Percentiles rank a stretch among this genome's conserved stretches.
These are phyloP conservation scores for Diaporthe sp. DNA, from an alignment of 2,329 filamentous ascomycete genomes.

Conservation along the genomic window DNA sequence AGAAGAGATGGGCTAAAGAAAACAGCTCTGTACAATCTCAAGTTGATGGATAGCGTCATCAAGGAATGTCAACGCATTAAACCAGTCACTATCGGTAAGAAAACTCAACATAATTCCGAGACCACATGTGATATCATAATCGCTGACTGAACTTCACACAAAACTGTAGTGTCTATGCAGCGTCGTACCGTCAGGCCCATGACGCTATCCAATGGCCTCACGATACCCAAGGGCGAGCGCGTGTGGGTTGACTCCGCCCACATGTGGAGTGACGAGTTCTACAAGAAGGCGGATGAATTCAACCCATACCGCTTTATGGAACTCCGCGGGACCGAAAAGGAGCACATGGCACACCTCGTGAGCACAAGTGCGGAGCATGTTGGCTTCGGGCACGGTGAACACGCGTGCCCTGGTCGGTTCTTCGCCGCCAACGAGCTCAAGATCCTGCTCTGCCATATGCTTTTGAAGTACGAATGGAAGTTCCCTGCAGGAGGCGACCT, in stretches of 20 bases:
- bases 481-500: slow-evolving; percentile 36
- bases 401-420: slow-evolving; percentile 58
- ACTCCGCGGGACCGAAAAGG: slow-evolving; percentile 44
- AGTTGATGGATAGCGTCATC: slow-evolving; percentile 56
- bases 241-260: slow-evolving; percentile 39
- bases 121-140: background rate
- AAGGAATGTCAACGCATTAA: slow-evolving; percentile 53
- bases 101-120: background rate
- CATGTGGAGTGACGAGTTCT: slow-evolving; percentile 40
- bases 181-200: slow-evolving; percentile 33
- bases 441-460: slow-evolving; percentile 46
- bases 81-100: slow-evolving; percentile 9
- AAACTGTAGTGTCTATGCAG: background rate
- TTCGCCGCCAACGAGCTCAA: slow-evolving; percentile 58
- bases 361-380: slow-evolving; percentile 50
- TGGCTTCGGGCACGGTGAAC: slow-evolving; percentile 55
- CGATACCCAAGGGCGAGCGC: slow-evolving; percentile 42
- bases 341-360: slow-evolving; percentile 49
- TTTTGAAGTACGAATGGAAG: slow-evolving; percentile 48
- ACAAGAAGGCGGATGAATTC: slow-evolving; percentile 43
- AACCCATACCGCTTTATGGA: slow-evolving; percentile 47
- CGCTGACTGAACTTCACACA: background rate
- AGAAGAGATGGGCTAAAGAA: slow-evolving; percentile 50
- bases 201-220: slow-evolving; percentile 42
- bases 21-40: slow-evolving; percentile 52